phyloP scores from a whole-genome alignment of 1,284 basidiomycete genomes.

The Microbotryomycetes sp. region DNA sequence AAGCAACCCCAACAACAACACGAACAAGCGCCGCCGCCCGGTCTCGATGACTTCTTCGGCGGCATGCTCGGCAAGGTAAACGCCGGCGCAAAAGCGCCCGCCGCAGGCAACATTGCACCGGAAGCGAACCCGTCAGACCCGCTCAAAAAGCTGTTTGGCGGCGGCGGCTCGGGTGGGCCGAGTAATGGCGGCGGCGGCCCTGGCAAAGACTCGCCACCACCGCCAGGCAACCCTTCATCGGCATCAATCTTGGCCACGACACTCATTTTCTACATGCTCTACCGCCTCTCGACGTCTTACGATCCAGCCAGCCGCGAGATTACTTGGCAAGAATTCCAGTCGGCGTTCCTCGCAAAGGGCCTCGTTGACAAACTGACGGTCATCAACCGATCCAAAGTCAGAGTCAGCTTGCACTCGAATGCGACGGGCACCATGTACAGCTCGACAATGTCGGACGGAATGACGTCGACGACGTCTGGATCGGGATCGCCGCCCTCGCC shows the following conservation, averaged over 20 bases:
- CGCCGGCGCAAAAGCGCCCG: conserved; percentile 3
- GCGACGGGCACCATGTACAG: conserved; percentile 48
- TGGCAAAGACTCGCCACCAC: conserved; percentile 1
- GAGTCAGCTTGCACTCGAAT: conserved; percentile 78
- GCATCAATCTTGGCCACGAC: conserved; percentile 27
- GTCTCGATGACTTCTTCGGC: conserved; percentile 34
- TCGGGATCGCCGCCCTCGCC: conserved; percentile 15
- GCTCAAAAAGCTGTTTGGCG: conserved; percentile 14
- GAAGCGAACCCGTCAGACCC: conserved; percentile 9
- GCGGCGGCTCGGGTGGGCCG: conserved; percentile 1
- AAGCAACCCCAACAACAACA: conserved; percentile 5
- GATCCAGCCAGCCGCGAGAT: conserved; percentile 34
- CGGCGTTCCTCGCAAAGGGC: conserved; percentile 58
- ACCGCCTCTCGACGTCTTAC: conserved; percentile 29
- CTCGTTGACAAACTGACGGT: conserved; percentile 92
- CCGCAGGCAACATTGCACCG: conserved; percentile 12
- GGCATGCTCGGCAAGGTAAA: conserved; percentile 20
- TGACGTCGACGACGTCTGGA: conserved; percentile 6
- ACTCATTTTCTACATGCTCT: conserved; percentile 31
- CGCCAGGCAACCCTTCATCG: conserved; percentile 17
- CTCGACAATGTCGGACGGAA: conserved; percentile 1
- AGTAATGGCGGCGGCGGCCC: conserved; percentile 9
- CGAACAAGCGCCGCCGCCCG: conserved; percentile 4
- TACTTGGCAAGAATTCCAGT: conserved; percentile 38
- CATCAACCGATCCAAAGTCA: conserved; percentile 83